phyloP scores from a whole-genome alignment of 192 early-diverging fungal genomes.

The Backusella tarrabulga region DNA sequence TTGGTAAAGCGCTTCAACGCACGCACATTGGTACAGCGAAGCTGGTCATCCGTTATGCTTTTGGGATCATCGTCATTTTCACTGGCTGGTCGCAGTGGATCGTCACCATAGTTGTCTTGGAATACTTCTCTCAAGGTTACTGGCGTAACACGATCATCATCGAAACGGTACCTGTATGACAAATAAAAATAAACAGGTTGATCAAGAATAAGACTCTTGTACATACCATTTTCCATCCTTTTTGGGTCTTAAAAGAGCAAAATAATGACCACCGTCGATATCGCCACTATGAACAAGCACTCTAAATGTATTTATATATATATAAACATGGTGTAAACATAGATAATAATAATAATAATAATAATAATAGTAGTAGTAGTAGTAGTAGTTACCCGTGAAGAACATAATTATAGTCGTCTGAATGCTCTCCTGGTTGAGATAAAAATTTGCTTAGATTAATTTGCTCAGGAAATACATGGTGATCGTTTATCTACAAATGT shows the following conservation, averaged over 20 bases:
- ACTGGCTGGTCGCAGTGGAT: constrained; percentile 39
- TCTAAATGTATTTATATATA: constrained; percentile 30
- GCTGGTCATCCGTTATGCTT: background rate
- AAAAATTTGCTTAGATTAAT: constrained; percentile 15
- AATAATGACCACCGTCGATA: constrained; percentile 93
- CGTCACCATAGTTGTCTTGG: constrained; percentile 96
- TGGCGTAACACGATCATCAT: constrained; percentile 92
- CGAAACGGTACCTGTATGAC: constrained; percentile 71
- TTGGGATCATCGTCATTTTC: background rate
- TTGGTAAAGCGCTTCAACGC: constrained; percentile 84
- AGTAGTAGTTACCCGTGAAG: constrained; percentile 7
- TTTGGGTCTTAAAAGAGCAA: constrained; percentile 82
- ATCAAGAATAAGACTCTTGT: background rate
- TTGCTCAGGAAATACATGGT: constrained; percentile 46
- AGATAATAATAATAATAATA: background rate
- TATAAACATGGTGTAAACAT: background rate
- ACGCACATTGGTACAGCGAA: background rate
- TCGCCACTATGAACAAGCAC: constrained; percentile 96
- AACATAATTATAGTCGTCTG: background rate
- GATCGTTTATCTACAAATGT: constrained; percentile 80
- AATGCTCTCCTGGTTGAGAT: constrained; percentile 3
- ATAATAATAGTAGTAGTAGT: background rate
- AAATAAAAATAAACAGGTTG: background rate
- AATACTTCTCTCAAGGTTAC: constrained; percentile 79
- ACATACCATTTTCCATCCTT: constrained; percentile 73